Conservation (phyloP, 2,329 filamentous ascomycete species). For the Drechslera avenae region DNA sequence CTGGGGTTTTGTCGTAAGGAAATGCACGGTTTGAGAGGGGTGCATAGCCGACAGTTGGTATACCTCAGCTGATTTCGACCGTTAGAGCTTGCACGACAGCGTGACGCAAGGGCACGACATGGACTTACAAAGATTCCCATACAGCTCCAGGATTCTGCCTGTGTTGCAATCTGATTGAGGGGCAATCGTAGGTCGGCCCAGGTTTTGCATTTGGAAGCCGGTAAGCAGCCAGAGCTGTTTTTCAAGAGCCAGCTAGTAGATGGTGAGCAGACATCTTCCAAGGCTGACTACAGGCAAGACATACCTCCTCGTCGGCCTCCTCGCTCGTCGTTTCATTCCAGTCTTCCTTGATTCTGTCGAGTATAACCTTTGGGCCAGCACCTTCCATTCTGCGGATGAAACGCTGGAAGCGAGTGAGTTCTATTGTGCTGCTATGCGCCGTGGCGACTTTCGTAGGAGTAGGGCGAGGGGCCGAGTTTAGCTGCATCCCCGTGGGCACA, state of each 20-base stretch:
- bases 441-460: conserved; percentile 21
- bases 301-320: conserved; percentile 53
- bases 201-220: conserved; percentile 53
- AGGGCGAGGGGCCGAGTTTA: conserved; percentile 23
- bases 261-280: conserved; percentile 1
- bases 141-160: conserved; percentile 46
- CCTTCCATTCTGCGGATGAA: conserved; percentile 62
- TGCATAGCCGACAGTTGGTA: conserved; percentile 53
- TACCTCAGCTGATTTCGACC: conserved; percentile 46
- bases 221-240: conserved; percentile 68
- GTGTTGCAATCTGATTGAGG: conserved; percentile 38
- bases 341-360: conserved; percentile 61
- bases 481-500: conserved; percentile 19
- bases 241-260: conserved; percentile 52
- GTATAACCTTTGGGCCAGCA: conserved; percentile 58
- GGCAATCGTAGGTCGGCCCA: conserved; percentile 28
- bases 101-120: conserved; percentile 18
- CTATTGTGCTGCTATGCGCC: conserved; percentile 27
- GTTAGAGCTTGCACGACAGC: conserved; percentile 36
- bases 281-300: neutral
- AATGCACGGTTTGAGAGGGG: conserved; percentile 44
- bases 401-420: conserved; percentile 54
- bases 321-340: conserved; percentile 48
- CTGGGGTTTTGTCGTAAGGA: conserved; percentile 43
- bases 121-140: conserved; percentile 48